Evolutionary conservation across 2,329 filamentous ascomycete genomes (phyloP).

Genomic region (Pestalotiopsis sp.): DNA sequence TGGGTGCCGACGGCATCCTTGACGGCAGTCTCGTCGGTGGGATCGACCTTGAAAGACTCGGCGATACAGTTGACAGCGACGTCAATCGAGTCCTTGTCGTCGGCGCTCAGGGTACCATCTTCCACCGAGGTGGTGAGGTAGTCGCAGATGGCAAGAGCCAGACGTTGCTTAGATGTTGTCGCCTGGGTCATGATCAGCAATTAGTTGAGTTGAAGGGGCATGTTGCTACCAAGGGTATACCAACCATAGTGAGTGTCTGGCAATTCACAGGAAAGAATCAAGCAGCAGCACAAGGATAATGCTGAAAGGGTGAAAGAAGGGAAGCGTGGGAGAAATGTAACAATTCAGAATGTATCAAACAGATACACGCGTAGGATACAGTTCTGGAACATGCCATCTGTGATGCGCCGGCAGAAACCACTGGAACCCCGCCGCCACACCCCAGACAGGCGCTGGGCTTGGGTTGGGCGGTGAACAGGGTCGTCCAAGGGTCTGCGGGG

Average conservation of each 20-base stretch:
- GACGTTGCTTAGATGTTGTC: constrained; percentile 69
- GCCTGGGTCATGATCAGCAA: constrained; percentile 27
- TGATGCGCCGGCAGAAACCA: neutral
- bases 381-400: neutral
- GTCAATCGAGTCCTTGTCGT: constrained; percentile 92
- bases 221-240: neutral
- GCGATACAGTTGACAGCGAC: constrained; percentile 92
- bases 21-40: constrained; percentile 71
- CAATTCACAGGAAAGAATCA: neutral
- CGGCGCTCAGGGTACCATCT: constrained; percentile 83
- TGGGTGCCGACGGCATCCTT: constrained; percentile 80
- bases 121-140: constrained; percentile 82
- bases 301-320: neutral
- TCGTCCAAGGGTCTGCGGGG: too few relatives aligned
- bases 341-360: neutral
- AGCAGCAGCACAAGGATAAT: neutral
- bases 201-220: neutral
- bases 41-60: constrained; percentile 93
- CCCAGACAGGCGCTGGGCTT: too few relatives aligned
- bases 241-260: neutral
- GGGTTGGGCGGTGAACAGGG: too few relatives aligned
- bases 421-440: neutral
- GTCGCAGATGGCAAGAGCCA: constrained; percentile 95
- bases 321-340: neutral
- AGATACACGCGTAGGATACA: neutral